Conservation (phyloP, 2,329 filamentous ascomycete species). For the Graphiopsis chlorocephala region DNA sequence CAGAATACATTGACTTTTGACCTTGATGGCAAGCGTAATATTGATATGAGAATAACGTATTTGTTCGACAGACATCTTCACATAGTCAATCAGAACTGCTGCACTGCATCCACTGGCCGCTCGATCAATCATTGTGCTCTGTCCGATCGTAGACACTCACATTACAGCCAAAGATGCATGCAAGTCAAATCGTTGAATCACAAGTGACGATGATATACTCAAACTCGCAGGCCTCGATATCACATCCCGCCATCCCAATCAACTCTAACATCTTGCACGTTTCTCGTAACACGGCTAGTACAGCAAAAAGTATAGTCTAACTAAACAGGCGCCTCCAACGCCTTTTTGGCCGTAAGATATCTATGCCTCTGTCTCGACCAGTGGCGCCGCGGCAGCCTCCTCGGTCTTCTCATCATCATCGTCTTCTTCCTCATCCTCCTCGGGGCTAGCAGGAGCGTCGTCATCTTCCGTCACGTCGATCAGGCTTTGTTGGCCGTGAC, state of each 20-base stretch:
- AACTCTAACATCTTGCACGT: not conserved
- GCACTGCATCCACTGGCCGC: not conserved
- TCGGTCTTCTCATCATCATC: conserved; percentile 49
- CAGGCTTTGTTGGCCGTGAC: conserved; percentile 44
- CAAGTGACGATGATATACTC: not conserved
- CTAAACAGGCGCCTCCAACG: conserved; percentile 1
- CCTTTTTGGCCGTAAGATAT: not conserved
- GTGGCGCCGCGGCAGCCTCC: not conserved
- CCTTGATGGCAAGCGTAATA: not conserved
- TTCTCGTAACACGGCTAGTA: not conserved
- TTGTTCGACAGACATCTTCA: not conserved
- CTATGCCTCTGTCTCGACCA: conserved; percentile 3
- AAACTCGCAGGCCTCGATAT: not conserved
- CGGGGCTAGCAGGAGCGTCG: conserved; percentile 52
- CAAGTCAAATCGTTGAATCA: not conserved
- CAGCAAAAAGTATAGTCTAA: not conserved
- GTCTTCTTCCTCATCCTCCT: conserved; percentile 37
- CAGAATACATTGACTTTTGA: not conserved
- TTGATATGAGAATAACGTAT: not conserved
- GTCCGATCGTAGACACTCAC: not conserved
- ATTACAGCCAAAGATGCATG: not conserved
- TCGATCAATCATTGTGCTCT: not conserved
- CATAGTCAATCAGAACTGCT: not conserved
- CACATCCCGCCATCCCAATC: not conserved
- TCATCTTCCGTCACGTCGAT: conserved; percentile 39